Conservation (phyloP, 2,329 filamentous ascomycete species). For the Penicillium sp. region DNA sequence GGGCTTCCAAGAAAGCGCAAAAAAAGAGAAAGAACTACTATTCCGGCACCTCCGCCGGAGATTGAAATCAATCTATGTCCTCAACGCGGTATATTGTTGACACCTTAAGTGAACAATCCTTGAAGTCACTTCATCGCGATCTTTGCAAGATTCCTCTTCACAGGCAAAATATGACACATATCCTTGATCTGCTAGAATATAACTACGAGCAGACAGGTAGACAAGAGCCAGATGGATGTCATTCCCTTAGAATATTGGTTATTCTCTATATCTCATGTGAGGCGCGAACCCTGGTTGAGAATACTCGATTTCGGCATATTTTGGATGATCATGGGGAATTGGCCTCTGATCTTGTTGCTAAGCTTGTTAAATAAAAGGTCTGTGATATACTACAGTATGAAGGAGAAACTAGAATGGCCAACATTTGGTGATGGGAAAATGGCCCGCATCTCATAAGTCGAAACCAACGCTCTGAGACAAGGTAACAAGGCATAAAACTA, state of each 20-base stretch:
- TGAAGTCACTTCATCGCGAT: slow-evolving; percentile 1
- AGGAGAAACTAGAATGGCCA: not conserved
- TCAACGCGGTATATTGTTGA: not conserved
- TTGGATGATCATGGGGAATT: not conserved
- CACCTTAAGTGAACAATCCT: not conserved
- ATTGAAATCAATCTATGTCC: not conserved
- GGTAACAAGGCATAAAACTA: not conserved
- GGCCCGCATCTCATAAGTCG: not conserved
- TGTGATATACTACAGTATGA: not conserved
- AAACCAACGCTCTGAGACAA: not conserved
- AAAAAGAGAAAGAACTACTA: slow-evolving; percentile 1
- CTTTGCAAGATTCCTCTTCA: slow-evolving; percentile 2
- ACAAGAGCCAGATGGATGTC: not conserved
- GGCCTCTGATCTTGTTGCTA: slow-evolving; percentile 1
- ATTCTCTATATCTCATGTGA: slow-evolving; percentile 2
- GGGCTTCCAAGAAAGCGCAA: not conserved
- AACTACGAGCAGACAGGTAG: slow-evolving; percentile 2
- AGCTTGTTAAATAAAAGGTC: not conserved
- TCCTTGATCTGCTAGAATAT: slow-evolving; percentile 7
- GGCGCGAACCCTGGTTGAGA: slow-evolving; percentile 2
- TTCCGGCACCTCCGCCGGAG: not conserved
- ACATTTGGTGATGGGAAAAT: not conserved
- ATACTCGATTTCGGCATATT: slow-evolving; percentile 3
- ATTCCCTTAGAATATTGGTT: slow-evolving; percentile 2
- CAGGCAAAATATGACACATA: not conserved